Conservation (phyloP, 1,284 basidiomycete species). For the Apiotrichum akiyoshidainum region DNA sequence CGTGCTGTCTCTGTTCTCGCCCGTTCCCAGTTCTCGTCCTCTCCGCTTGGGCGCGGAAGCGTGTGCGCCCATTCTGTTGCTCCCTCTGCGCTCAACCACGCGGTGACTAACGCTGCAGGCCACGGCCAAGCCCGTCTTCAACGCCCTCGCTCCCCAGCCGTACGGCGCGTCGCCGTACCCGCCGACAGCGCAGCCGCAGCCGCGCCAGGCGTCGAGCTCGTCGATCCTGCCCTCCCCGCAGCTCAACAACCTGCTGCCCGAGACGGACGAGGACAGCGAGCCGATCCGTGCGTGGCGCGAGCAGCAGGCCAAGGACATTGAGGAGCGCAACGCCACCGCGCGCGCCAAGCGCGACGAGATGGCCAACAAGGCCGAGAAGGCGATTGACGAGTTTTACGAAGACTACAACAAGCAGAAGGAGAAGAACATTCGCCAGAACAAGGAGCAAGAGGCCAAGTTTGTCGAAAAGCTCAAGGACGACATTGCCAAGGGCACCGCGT, state of each 20-base stretch:
- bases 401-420: constrained; percentile 90
- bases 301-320: constrained; percentile 81
- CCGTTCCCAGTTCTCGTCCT: too few relatives aligned
- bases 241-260: constrained; percentile 44
- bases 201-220: constrained; percentile 59
- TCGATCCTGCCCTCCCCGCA: constrained; percentile 61
- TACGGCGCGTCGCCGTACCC: constrained; percentile 50
- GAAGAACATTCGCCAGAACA: constrained; percentile 89
- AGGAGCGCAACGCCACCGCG: constrained; percentile 71
- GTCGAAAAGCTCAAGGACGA: constrained; percentile 68
- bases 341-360: constrained; percentile 79
- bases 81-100: neutral
- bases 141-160: constrained; percentile 43
- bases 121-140: constrained; percentile 44
- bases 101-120: constrained; percentile 3
- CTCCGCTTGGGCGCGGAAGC: too few relatives aligned
- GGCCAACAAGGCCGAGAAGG: constrained; percentile 80
- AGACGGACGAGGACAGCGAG: constrained; percentile 75
- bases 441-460: constrained; percentile 88
- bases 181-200: constrained; percentile 53
- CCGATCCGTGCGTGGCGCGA: constrained; percentile 87
- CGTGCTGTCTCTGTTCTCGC: too few relatives aligned
- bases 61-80: too few relatives aligned
- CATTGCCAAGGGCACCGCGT: constrained; percentile 87
- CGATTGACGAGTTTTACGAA: constrained; percentile 95